Base-by-base conservation (phyloP, 2,329 filamentous ascomycete genomes). In the Cladosporium oxysporum region DNA sequence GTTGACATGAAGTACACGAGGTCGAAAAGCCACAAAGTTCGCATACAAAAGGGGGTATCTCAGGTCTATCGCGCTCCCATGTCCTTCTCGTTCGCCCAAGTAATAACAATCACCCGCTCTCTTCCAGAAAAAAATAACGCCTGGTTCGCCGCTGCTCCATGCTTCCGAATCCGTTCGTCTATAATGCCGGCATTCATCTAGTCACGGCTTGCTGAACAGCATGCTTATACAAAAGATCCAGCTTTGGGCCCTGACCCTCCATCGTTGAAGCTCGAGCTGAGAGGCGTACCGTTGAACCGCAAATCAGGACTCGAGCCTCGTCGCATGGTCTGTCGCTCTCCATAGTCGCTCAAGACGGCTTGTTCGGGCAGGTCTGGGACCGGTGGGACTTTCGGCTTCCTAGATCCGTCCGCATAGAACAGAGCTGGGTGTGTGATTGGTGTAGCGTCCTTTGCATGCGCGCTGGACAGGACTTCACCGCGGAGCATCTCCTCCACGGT, bases 371-470 rank as follows among this genome's bases (percentile, higher is more conserved):
- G n/a, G 18, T 58, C 33, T 18, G 55, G 55, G 8, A 47, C 31
- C 16, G 59, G 33, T 4, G 61, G 61, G 10, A 60, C 47, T 31
- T 16, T 55, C 5, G 35, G 28, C 23, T 58, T 58, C 14, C 63
- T 47, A 5, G 63, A 52, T 16, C 68, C 44, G 44, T 65, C 37
- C 5, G 49, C 57, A 35, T 63, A 71, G 66, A 69, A 71, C 47
- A 71, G 47, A 21, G 65, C 60, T 23, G 69, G 69, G 49, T 71
- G 69, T 18, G 69, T 71, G 41, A 59, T 62, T 2, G 67, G 67
- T 8, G 65, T 64, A 14, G 65, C 55, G 18, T 66, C n/a, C 62
- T 67, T 62, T 33, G 26, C 60, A 52, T 49, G 57, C 18, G 16
- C 47, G 23, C 8, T 66, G 53, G 35, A 50, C 18, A 47, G 41